Base-by-base conservation (phyloP, 805 yeast species). In the Wickerhamomyces alni region DNA sequence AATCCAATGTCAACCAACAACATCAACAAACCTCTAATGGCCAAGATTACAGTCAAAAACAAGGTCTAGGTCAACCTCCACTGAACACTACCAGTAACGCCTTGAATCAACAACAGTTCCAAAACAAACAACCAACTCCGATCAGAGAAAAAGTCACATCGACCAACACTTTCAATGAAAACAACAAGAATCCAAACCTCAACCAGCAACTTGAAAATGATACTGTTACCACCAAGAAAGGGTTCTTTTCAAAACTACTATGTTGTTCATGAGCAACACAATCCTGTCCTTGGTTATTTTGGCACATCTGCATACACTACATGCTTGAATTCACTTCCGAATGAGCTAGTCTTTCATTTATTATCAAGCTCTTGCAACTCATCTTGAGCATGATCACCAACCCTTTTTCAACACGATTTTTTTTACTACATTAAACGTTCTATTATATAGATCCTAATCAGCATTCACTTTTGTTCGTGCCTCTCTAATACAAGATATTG, bases 111-210 rank as follows among this genome's bases (percentile, higher is more conserved):
- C 60, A 55, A 30, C 58, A 54, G 39, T 54, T 42, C 42, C 55
- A 48, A 42, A 55, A 50, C 47, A 55, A 51, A 36, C 58, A 51
- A 37, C 59, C 60, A 13, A 44, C 58, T 10, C 60, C 60, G 35
- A 45, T 55, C 18, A 54, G 60, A 43, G 59, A 54, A 33, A 54
- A 55, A 35, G 47, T 55, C 10, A 34, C 44, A 29, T 47, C 57
- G 3, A 39, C 48, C 9, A 48, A 43, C 27, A 51, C 55, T 3
- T 40, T 43, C 30, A 41, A 43, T 12, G 51, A 50, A 33, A 41
- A 48, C 32, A 41, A 39, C 33, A 39, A 39, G 28, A 39, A 18
- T 27, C 42, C 44, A 25, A 29, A 30, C 11, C 22, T 45, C 28
- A 43, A 47, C 33, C 41, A 47, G 36, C 43, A 42, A 22, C 31